Evolutionary conservation across 306 rosid species (phyloP).

Genomic region (Ziziphus jujuba): DNA sequence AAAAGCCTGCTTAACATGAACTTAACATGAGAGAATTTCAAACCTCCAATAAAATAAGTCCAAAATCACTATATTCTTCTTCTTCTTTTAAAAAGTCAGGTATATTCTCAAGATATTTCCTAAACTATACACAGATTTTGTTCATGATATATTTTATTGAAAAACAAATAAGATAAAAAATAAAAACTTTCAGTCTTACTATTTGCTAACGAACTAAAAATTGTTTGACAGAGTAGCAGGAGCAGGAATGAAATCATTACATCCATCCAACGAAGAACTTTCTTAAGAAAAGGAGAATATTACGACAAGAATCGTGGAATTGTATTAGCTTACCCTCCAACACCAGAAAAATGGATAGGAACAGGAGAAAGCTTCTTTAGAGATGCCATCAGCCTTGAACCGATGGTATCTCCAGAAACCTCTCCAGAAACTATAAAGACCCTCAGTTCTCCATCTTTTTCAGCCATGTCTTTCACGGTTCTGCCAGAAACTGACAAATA

Average conservation of each 20-base stretch:
- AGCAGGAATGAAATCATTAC: background rate
- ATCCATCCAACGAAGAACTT: background rate
- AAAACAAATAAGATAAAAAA: too few relatives aligned
- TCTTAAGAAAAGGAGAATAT: background rate
- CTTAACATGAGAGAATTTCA: background rate
- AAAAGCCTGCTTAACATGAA: background rate
- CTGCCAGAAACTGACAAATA: conserved; percentile 31
- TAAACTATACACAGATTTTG: background rate
- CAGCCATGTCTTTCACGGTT: conserved; percentile 51
- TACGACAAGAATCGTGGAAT: background rate
- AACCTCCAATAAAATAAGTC: background rate
- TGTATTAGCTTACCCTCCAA: conserved; percentile 66
- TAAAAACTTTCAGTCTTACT: too few relatives aligned
- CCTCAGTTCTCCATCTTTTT: conserved; percentile 75
- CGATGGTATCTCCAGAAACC: conserved; percentile 89
- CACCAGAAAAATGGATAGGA: conserved; percentile 68
- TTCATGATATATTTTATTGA: too few relatives aligned
- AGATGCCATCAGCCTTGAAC: conserved; percentile 78
- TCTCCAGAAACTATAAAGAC: conserved; percentile 83
- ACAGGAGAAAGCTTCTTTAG: conserved; percentile 57
- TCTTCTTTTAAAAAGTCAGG: too few relatives aligned
- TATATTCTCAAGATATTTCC: background rate
- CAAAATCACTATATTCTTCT: too few relatives aligned
- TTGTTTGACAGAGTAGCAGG: background rate
- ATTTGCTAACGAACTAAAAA: too few relatives aligned